Evolutionary conservation across 2,329 filamentous ascomycete species (phyloP).

Genomic region (Fusarium lateritium): DNA sequence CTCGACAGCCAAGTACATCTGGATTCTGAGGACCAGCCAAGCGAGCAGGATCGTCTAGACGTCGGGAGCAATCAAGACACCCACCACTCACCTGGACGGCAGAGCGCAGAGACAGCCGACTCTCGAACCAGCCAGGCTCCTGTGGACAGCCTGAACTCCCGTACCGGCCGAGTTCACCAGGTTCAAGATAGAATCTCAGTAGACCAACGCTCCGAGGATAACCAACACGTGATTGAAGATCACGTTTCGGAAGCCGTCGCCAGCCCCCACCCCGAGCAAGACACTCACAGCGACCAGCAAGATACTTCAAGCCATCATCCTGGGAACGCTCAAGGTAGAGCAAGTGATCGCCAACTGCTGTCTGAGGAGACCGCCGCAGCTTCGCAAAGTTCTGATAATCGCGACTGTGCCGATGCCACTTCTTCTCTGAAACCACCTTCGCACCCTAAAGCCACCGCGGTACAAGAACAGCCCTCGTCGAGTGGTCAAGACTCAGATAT

Average conservation of each 20-base stretch:
- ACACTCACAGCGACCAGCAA: neutral
- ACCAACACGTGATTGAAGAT: neutral
- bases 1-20: neutral
- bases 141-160: constrained; percentile 1
- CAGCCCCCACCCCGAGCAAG: neutral
- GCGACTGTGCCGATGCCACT: neutral
- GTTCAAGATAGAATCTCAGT: constrained; percentile 11
- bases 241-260: neutral
- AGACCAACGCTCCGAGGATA: constrained; percentile 1
- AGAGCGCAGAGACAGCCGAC: constrained; percentile 16
- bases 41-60: neutral
- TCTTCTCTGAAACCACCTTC: neutral
- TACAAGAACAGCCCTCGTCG: constrained; percentile 7
- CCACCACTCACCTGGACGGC: neutral
- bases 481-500: constrained; percentile 13
- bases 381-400: neutral
- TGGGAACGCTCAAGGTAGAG: neutral
- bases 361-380: neutral
- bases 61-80: neutral
- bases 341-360: neutral
- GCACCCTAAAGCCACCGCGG: neutral
- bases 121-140: constrained; percentile 7
- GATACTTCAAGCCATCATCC: neutral
- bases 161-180: neutral
- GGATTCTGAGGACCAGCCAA: neutral